Percentiles rank a stretch among this genome's conserved stretches.
Evolutionary conservation across 2,329 filamentous ascomycete genomes (phyloP).

Genomic region (Fusarium sp.): DNA sequence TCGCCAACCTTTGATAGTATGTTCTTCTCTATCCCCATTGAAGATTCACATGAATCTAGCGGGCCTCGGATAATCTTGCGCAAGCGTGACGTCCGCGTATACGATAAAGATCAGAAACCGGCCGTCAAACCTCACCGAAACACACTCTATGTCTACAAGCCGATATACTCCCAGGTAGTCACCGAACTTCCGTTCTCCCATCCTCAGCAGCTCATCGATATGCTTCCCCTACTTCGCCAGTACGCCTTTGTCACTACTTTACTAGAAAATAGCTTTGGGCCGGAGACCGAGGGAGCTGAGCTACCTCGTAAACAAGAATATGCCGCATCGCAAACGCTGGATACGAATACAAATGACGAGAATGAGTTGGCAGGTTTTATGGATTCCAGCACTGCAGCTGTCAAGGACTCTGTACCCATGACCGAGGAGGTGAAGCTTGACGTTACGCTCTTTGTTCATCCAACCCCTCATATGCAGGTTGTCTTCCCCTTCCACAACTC

Average conservation of each 20-base stretch:
- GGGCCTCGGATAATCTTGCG: constrained; percentile 65
- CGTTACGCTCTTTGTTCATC: constrained; percentile 62
- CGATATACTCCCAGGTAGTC: constrained; percentile 74
- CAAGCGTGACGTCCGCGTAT: constrained; percentile 57
- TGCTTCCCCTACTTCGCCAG: constrained; percentile 79
- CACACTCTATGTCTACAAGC: constrained; percentile 74
- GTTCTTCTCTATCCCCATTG: constrained; percentile 63
- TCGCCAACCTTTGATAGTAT: constrained; percentile 65
- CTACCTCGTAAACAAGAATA: constrained; percentile 10
- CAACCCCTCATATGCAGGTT: constrained; percentile 59
- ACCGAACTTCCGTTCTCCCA: constrained; percentile 79
- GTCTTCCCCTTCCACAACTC: constrained; percentile 61
- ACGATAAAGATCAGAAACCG: constrained; percentile 45
- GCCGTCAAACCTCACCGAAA: constrained; percentile 59
- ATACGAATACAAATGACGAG: constrained; percentile 42
- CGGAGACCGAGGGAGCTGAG: constrained; percentile 43
- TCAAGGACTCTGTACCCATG: neutral
- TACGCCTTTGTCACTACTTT: constrained; percentile 76
- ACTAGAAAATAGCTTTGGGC: constrained; percentile 68
- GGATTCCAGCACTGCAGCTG: constrained; percentile 9
- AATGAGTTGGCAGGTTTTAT: constrained; percentile 50
- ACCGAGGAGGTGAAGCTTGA: constrained; percentile 53
- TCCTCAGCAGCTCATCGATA: constrained; percentile 76
- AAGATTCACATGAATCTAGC: constrained; percentile 61
- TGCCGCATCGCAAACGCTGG: neutral